phyloP scores from a whole-genome alignment of 441 rosid species.

The Syzygium syzygioides region DNA sequence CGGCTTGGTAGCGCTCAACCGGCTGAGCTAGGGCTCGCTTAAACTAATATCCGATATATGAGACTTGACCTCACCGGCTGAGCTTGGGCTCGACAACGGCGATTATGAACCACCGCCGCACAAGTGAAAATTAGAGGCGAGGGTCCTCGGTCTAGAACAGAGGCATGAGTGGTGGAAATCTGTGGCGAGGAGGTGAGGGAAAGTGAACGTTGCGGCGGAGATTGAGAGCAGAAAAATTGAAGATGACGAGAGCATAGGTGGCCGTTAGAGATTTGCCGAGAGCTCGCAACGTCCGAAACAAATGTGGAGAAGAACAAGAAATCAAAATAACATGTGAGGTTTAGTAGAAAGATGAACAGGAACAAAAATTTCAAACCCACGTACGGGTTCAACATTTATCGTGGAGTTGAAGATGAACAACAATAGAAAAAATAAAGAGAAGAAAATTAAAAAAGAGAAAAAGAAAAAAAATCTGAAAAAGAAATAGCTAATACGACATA shows the following conservation, averaged over 20 bases:
- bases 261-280: not conserved
- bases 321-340: not conserved
- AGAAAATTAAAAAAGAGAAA: not conserved
- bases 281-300: not conserved
- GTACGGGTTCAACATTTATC: not conserved
- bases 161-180: not conserved
- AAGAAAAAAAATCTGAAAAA: not conserved
- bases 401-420: not conserved
- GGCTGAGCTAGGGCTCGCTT: too few relatives aligned
- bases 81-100: too few relatives aligned
- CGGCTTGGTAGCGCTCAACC: too few relatives aligned
- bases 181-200: not conserved
- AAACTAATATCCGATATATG: not conserved
- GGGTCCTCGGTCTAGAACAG: too few relatives aligned
- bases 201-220: not conserved
- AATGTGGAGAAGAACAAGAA: not conserved
- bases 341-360: not conserved
- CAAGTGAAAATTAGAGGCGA: too few relatives aligned
- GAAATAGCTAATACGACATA: too few relatives aligned
- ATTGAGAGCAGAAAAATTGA: not conserved
- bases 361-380: not conserved
- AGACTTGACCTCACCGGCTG: not conserved
- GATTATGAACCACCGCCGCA: too few relatives aligned
- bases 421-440: not conserved
- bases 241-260: not conserved